Conservation (phyloP, 331 rosid genomes). For the Rhamnella rubrinervis region DNA sequence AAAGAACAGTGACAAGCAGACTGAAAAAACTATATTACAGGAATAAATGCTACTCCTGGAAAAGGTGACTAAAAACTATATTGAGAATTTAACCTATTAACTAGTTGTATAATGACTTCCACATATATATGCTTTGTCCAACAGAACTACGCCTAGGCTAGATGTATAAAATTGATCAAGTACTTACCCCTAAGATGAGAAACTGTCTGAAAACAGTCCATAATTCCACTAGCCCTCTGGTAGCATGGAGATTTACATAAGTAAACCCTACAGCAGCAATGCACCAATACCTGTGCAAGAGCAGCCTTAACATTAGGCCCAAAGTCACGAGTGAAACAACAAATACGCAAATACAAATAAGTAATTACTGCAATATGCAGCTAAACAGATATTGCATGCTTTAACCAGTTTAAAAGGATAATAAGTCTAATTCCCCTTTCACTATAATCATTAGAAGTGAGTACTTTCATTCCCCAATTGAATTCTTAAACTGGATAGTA, state of each 20-base stretch:
- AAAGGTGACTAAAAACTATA: too few relatives aligned
- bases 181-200: constrained; percentile 56
- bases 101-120: too few relatives aligned
- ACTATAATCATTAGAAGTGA: too few relatives aligned
- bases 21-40: too few relatives aligned
- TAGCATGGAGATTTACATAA: constrained; percentile 54
- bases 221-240: constrained; percentile 71
- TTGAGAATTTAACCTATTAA: too few relatives aligned
- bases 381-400: neutral
- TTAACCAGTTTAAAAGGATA: neutral
- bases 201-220: constrained; percentile 62
- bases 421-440: too few relatives aligned
- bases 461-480: too few relatives aligned
- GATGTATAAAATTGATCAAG: constrained; percentile 3
- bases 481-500: too few relatives aligned
- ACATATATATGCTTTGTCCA: too few relatives aligned
- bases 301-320: constrained; percentile 21
- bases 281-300: constrained; percentile 30
- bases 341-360: neutral
- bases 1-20: too few relatives aligned
- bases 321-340: neutral
- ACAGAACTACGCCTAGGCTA: neutral
- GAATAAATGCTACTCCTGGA: too few relatives aligned
- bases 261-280: constrained; percentile 23
- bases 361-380: neutral